phyloP scores from a whole-genome alignment of 176 grass and related monocot genomes.

The Chrysopogon serrulatus region DNA sequence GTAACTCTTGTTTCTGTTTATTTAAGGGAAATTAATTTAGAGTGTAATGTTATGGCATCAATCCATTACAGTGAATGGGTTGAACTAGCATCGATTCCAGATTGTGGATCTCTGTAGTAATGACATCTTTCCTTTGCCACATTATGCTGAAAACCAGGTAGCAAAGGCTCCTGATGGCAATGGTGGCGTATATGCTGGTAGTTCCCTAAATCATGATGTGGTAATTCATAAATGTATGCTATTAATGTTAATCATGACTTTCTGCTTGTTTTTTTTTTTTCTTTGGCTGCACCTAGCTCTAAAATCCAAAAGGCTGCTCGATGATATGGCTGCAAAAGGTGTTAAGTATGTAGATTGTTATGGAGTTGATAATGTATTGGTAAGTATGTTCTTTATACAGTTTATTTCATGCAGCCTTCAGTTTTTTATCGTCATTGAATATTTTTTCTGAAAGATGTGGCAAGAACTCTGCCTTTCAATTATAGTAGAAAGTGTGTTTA shows the following conservation, averaged over 20 bases:
- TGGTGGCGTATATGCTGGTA: constrained; percentile 80
- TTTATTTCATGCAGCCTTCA: neutral
- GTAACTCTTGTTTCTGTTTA: constrained; percentile 15
- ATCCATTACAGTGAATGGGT: constrained; percentile 1
- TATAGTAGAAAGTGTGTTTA: too few relatives aligned
- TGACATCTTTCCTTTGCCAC: constrained; percentile 24
- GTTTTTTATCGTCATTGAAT: constrained; percentile 29
- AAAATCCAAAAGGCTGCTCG: constrained; percentile 64
- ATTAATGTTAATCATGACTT: neutral
- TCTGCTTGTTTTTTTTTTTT: neutral
- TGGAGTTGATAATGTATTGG: constrained; percentile 86
- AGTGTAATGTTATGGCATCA: neutral
- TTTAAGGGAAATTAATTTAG: neutral
- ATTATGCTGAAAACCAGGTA: constrained; percentile 51
- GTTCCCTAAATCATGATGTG: constrained; percentile 6
- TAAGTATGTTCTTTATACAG: constrained; percentile 18
- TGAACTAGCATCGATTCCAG: neutral
- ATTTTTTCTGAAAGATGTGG: too few relatives aligned
- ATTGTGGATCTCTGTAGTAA: neutral
- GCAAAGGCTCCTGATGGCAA: constrained; percentile 87
- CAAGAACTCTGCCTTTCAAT: too few relatives aligned
- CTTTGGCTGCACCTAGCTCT: constrained; percentile 37
- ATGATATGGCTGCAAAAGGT: constrained; percentile 81
- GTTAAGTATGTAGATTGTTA: constrained; percentile 84
- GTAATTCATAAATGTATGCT: neutral